Evolutionary conservation across 345 rosid species (phyloP).

Genomic region (Citrus maxima): DNA sequence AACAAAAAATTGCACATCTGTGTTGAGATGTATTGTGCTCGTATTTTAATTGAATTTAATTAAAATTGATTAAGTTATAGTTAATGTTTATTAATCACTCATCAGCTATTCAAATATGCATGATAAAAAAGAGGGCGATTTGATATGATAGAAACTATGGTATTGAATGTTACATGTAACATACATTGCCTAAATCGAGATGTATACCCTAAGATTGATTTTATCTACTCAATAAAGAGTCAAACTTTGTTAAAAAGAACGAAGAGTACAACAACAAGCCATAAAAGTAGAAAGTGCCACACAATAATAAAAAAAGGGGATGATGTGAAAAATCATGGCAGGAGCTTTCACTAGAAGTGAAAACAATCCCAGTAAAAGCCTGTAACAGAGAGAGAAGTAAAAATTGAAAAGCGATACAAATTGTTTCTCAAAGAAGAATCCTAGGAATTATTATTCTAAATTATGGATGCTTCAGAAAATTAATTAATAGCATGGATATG

Average conservation of each 20-base stretch:
- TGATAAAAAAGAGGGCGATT: no score
- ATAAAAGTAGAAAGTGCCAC: neutral
- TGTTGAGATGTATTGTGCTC: no score
- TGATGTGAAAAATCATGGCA: neutral
- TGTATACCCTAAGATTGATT: neutral
- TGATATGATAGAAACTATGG: neutral
- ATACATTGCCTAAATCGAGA: neutral
- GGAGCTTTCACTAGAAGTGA: constrained; percentile 3
- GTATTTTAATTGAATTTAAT: no score
- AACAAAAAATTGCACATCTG: no score
- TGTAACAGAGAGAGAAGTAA: neutral
- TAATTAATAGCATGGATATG: neutral
- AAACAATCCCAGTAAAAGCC: neutral
- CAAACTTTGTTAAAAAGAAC: neutral
- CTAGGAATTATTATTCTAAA: neutral
- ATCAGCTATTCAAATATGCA: no score
- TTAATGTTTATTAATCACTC: no score
- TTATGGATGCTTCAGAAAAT: neutral
- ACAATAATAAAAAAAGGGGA: neutral
- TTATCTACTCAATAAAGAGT: neutral
- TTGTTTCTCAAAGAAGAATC: constrained; percentile 1
- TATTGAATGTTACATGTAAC: neutral
- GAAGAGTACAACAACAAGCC: neutral
- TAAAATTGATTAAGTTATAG: no score
- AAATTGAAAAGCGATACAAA: neutral